Conservation (phyloP, 129 eudicot species). For the Sambucus nigra region DNA sequence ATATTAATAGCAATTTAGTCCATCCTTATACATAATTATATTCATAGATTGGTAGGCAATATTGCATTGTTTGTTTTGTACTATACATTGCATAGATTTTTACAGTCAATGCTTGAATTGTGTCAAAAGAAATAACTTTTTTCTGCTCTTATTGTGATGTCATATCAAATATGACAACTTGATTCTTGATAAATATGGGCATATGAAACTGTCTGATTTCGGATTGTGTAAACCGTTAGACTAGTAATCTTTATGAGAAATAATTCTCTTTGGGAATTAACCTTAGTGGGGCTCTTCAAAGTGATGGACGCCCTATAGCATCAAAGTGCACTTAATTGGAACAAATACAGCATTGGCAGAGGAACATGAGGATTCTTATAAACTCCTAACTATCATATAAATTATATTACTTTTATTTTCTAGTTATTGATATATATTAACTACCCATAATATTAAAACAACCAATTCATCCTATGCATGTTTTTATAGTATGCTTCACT, state of each 20-base stretch:
- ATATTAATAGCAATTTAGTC: conserved; percentile 86
- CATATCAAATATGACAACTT: conserved; percentile 83
- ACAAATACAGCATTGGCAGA: conserved; percentile 90
- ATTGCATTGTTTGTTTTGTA: too few relatives aligned
- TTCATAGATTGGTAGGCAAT: conserved; percentile 46
- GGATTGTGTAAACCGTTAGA: conserved; percentile 90
- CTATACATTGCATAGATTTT: not conserved
- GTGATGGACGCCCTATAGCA: conserved; percentile 27
- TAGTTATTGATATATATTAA: not conserved
- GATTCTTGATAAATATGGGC: conserved; percentile 83
- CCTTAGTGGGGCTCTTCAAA: conserved; percentile 31
- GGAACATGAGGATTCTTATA: conserved; percentile 84
- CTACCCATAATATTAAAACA: not conserved
- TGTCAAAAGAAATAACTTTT: conserved; percentile 8
- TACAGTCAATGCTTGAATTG: conserved; percentile 8
- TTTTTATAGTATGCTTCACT: not conserved
- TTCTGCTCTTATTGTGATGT: conserved; percentile 21
- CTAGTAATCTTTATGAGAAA: conserved; percentile 65
- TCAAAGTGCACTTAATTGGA: conserved; percentile 78
- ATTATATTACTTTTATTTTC: not conserved
- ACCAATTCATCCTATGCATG: not conserved
- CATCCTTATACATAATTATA: conserved; percentile 77
- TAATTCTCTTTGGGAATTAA: conserved; percentile 49
- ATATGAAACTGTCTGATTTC: conserved; percentile 78
- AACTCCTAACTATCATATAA: conserved; percentile 7